phyloP scores from a whole-genome alignment of 805 yeast genomes.

The Saitoella complicata region DNA sequence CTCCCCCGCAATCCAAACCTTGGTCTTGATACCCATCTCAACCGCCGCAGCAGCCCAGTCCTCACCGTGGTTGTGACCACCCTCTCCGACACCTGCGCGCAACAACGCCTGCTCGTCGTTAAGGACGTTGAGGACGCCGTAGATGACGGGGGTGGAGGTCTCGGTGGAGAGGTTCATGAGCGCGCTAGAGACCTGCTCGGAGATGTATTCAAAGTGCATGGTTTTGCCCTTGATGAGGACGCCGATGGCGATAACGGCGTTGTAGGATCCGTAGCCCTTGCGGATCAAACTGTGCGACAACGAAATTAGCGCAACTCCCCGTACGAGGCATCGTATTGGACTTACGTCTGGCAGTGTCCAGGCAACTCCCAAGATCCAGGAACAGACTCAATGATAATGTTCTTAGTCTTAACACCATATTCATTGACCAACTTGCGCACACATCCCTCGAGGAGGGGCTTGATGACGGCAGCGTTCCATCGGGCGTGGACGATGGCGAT shows the following conservation, averaged over 20 bases:
- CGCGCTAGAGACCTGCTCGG: conserved; percentile 74
- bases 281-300: background rate
- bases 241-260: conserved; percentile 88
- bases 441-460: conserved; percentile 68
- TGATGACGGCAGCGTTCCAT: conserved; percentile 73
- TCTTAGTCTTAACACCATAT: conserved; percentile 57
- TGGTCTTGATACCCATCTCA: conserved; percentile 50
- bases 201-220: conserved; percentile 95
- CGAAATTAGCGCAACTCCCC: conserved; percentile 5
- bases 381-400: conserved; percentile 67
- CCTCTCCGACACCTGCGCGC: conserved; percentile 68
- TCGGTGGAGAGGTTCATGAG: conserved; percentile 68
- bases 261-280: conserved; percentile 28
- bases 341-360: background rate
- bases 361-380: conserved; percentile 96
- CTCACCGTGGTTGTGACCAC: conserved; percentile 86
- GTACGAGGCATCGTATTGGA: background rate
- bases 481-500: conserved; percentile 90
- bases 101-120: conserved; percentile 88
- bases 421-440: conserved; percentile 33
- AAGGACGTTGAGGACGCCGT: conserved; percentile 83
- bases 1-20: conserved; percentile 6
- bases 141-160: conserved; percentile 63
- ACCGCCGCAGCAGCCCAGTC: conserved; percentile 99
- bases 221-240: conserved; percentile 91